Evolutionary conservation across 2,329 filamentous ascomycete genomes (phyloP).

Genomic region (Botryotinia narcissicola): DNA sequence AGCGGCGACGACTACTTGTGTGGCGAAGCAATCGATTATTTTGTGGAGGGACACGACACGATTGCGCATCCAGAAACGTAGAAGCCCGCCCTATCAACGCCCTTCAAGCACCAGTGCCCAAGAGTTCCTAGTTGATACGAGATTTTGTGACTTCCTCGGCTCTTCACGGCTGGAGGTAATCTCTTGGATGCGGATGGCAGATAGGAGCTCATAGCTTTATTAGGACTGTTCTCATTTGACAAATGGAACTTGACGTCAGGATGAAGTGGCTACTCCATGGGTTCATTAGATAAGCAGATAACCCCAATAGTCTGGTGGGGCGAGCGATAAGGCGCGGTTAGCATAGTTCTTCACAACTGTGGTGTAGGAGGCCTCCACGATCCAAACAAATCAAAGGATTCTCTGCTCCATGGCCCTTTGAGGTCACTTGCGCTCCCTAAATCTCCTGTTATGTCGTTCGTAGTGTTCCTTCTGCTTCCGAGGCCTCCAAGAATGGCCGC

Average conservation of each 20-base stretch:
- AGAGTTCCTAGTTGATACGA: not conserved
- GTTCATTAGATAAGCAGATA: not conserved
- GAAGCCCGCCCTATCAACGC: constrained; percentile 10
- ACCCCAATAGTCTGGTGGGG: not conserved
- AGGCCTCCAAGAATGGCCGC: not conserved
- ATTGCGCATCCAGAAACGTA: constrained; percentile 2
- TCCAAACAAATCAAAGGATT: constrained; percentile 40
- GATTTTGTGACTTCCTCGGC: not conserved
- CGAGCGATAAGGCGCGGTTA: not conserved
- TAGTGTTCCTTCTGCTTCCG: constrained; percentile 8
- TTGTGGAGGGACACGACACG: not conserved
- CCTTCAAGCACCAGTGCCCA: constrained; percentile 1
- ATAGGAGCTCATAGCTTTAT: not conserved
- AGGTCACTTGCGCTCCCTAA: not conserved
- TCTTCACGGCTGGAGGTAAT: not conserved
- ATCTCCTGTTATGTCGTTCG: not conserved
- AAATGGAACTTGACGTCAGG: not conserved
- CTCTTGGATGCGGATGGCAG: not conserved
- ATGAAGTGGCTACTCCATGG: not conserved
- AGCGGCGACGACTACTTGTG: constrained; percentile 5
- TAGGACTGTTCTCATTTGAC: not conserved
- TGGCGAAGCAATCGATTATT: constrained; percentile 10
- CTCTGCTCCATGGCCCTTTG: constrained; percentile 39
- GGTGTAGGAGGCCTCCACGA: constrained; percentile 29
- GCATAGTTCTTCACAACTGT: constrained; percentile 4